Conservation (phyloP, 164 flowering plant species). For the Nymphaea thermarum region DNA sequence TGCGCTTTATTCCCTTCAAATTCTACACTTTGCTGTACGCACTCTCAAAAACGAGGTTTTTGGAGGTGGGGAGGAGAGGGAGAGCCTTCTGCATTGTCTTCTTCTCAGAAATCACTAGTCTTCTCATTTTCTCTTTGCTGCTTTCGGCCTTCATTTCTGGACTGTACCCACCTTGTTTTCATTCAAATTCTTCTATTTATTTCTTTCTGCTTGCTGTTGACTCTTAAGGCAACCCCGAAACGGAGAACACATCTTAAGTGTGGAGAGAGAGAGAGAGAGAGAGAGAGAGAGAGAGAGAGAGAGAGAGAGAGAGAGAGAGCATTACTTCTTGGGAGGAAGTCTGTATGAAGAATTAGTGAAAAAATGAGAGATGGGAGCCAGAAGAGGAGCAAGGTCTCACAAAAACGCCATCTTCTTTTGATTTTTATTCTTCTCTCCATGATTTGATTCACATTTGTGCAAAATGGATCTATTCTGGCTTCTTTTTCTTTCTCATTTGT, state of each 20-base stretch:
- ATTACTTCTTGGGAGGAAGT: constrained; percentile 6
- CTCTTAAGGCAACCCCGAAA: neutral
- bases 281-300: constrained; percentile 5
- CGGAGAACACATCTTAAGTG: constrained; percentile 2
- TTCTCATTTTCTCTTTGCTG: neutral
- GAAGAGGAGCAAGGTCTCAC: constrained; percentile 64
- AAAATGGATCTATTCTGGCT: neutral
- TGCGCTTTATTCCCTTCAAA: constrained; percentile 85
- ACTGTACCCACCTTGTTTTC: constrained; percentile 9
- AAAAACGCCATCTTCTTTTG: constrained; percentile 7
- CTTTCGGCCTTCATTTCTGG: neutral
- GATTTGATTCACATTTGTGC: neutral
- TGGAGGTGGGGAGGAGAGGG: constrained; percentile 9
- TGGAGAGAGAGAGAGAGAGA: constrained; percentile 3
- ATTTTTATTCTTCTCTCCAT: neutral
- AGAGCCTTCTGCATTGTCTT: neutral
- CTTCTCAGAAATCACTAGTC: constrained; percentile 4
- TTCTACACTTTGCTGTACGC: constrained; percentile 51
- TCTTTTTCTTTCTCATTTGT: constrained; percentile 1
- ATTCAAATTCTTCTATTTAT: constrained; percentile 6
- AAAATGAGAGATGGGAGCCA: constrained; percentile 80
- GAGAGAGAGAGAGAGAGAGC: constrained; percentile 5
- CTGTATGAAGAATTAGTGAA: constrained; percentile 53
- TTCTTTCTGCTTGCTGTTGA: neutral
- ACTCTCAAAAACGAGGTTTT: constrained; percentile 34